Percentiles rank a stretch among this genome's conserved stretches.
These are phyloP conservation scores for Crithidia brevicula DNA, from an alignment of 208 protist genomes.

Conservation along the genomic window DNA sequence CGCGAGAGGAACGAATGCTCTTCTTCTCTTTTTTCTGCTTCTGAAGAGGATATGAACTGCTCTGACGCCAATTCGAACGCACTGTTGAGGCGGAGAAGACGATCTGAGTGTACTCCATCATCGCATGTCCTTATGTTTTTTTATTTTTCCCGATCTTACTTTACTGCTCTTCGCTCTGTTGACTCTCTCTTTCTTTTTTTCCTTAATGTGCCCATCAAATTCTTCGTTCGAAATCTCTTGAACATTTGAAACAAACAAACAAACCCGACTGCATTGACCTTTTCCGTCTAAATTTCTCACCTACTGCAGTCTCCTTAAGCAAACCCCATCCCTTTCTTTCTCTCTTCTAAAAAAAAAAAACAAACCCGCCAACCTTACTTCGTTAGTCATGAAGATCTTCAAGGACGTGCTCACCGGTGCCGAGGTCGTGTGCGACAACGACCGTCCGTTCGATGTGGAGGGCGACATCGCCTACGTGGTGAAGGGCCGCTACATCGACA, in stretches of 20 bases:
- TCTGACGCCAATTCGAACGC: no score
- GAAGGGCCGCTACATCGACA: conserved; percentile 84
- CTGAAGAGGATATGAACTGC: no score
- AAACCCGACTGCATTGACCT: no score
- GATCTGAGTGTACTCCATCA: no score
- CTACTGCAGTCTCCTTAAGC: not conserved
- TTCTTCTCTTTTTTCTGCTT: no score
- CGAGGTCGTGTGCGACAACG: conserved; percentile 93
- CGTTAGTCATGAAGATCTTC: conserved; percentile 86
- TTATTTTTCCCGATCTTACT: not conserved
- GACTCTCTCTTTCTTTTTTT: not conserved
- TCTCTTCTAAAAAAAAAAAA: no score
- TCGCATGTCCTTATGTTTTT: not conserved
- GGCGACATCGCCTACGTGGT: conserved; percentile 87
- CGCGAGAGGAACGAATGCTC: no score
- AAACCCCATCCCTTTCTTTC: not conserved
- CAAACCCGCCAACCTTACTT: no score
- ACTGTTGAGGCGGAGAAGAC: no score
- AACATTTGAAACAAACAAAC: no score
- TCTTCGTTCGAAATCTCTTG: not conserved
- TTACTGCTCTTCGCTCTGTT: no score
- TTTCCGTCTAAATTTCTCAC: no score
- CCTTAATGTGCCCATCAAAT: not conserved
- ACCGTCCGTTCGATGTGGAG: conserved; percentile 76
- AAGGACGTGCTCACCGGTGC: conserved; percentile 86